Evolutionary conservation across 495 filamentous ascomycete species (phyloP).

Genomic region (Neurospora terricola): DNA sequence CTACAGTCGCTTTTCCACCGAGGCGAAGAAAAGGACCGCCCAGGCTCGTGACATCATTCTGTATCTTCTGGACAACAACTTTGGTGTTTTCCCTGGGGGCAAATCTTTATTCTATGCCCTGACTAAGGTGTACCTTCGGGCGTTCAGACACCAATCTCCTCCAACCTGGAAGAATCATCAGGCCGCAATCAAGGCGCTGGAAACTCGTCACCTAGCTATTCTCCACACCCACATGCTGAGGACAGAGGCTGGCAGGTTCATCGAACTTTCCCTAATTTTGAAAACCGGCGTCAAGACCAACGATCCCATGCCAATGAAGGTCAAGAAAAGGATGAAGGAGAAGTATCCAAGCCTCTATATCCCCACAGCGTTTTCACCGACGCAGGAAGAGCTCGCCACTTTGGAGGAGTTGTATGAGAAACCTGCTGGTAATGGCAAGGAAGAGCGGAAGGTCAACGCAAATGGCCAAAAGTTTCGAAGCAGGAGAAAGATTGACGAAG

Average conservation of each 20-base stretch:
- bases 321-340: slow-evolving; percentile 34
- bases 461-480: slow-evolving; percentile 22
- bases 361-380: slow-evolving; percentile 31
- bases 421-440: slow-evolving; percentile 1
- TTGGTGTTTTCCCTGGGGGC: slow-evolving; percentile 66
- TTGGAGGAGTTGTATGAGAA: slow-evolving; percentile 17
- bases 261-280: slow-evolving; percentile 16
- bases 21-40: slow-evolving; percentile 18
- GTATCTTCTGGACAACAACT: slow-evolving; percentile 56
- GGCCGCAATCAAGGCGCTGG: slow-evolving; percentile 34
- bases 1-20: slow-evolving; percentile 15
- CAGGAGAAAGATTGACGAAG: slow-evolving; percentile 21
- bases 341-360: slow-evolving; percentile 32
- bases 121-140: slow-evolving; percentile 46
- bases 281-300: slow-evolving; percentile 17
- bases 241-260: slow-evolving; percentile 13
- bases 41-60: slow-evolving; percentile 51
- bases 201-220: slow-evolving; percentile 12
- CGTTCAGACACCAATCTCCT: slow-evolving; percentile 26
- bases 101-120: slow-evolving; percentile 66
- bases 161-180: slow-evolving; percentile 29
- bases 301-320: slow-evolving; percentile 6
- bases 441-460: slow-evolving; percentile 11
- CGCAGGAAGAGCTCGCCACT: slow-evolving; percentile 23
- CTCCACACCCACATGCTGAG: slow-evolving; percentile 23